Conservation (phyloP, 352 stramenopile genomes). For the Pseudoperonospora humuli region DNA sequence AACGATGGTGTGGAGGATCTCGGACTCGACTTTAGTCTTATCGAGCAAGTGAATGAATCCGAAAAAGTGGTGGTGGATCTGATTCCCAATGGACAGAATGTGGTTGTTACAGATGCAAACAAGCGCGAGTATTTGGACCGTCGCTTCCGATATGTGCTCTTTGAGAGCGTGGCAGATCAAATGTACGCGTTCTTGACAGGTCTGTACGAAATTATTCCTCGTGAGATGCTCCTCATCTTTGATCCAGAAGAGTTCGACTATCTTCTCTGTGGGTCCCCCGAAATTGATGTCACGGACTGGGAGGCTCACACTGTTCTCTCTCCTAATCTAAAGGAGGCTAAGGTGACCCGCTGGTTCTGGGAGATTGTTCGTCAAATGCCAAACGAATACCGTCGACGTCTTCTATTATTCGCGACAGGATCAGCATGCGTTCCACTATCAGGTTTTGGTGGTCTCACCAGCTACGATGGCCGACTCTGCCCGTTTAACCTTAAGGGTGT, state of each 20-base stretch:
- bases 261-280: constrained; percentile 92
- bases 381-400: constrained; percentile 58
- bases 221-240: constrained; percentile 91
- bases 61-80: constrained; percentile 38
- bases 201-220: constrained; percentile 94
- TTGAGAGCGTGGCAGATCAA: constrained; percentile 48
- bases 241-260: constrained; percentile 97
- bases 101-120: constrained; percentile 93
- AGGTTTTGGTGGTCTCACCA: constrained; percentile 65
- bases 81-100: constrained; percentile 35
- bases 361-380: constrained; percentile 89
- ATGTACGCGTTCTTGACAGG: constrained; percentile 80
- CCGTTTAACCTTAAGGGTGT: constrained; percentile 69
- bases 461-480: constrained; percentile 71
- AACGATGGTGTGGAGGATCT: constrained; percentile 46
- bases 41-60: constrained; percentile 22
- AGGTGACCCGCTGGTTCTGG: constrained; percentile 89
- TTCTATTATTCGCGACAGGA: constrained; percentile 79
- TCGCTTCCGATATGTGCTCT: constrained; percentile 55
- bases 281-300: constrained; percentile 96
- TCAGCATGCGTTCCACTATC: constrained; percentile 68
- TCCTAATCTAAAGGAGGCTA: constrained; percentile 34
- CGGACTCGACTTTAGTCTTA: constrained; percentile 54
- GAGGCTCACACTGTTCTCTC: constrained; percentile 71
- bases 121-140: constrained; percentile 90